Evolutionary conservation across 1,284 basidiomycete species (phyloP).

Genomic region (Microbotryum silenes-acaulis): DNA sequence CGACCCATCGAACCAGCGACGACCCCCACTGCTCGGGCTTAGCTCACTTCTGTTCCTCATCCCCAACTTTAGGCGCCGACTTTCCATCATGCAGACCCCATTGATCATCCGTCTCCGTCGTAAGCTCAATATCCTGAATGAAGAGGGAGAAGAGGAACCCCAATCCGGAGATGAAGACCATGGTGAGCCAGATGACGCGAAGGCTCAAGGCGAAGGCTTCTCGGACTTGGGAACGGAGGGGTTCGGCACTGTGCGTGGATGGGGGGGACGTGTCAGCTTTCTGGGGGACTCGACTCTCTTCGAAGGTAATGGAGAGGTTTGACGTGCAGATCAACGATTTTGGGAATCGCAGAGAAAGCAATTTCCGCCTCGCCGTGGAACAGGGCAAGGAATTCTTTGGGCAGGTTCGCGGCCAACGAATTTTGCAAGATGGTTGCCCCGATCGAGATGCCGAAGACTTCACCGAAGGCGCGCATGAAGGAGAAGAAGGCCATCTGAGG

Average conservation of each 20-base stretch:
- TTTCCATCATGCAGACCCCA: too few relatives aligned
- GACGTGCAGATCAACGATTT: too few relatives aligned
- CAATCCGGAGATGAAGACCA: conserved; percentile 21
- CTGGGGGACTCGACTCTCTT: too few relatives aligned
- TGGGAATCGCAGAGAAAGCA: too few relatives aligned
- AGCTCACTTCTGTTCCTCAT: too few relatives aligned
- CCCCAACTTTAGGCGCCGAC: too few relatives aligned
- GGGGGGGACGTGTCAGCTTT: too few relatives aligned
- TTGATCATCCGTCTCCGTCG: too few relatives aligned
- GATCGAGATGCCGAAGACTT: conserved; percentile 27
- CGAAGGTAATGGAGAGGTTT: too few relatives aligned
- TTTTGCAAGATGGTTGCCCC: conserved; percentile 20
- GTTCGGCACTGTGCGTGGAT: conserved; percentile 11
- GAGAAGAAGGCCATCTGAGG: conserved; percentile 19
- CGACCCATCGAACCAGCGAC: too few relatives aligned
- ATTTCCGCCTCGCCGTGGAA: conserved; percentile 29
- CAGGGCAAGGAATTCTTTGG: background rate
- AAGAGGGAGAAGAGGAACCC: conserved; percentile 11
- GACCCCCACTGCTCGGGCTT: too few relatives aligned
- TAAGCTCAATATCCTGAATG: conserved; percentile 1
- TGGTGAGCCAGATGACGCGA: conserved; percentile 23
- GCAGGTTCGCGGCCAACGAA: conserved; percentile 5
- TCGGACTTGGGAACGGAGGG: conserved; percentile 20
- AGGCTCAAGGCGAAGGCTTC: conserved; percentile 17
- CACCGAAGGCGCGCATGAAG: conserved; percentile 21